Evolutionary conservation across 2,329 filamentous ascomycete species (phyloP).

Genomic region (Nemania sp.): DNA sequence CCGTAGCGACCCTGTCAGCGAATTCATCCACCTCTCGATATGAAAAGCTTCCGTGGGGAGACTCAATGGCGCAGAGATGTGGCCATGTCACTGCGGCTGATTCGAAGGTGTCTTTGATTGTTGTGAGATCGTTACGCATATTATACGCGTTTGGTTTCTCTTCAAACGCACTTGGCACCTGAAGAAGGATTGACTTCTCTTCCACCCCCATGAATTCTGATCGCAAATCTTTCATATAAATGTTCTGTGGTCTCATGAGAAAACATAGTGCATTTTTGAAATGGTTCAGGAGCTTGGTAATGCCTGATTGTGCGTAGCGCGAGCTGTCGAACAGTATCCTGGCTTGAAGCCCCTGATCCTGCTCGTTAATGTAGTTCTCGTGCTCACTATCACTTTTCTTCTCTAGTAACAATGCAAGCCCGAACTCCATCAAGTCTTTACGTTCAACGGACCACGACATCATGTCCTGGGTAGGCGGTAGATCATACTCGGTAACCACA

Average conservation of each 20-base stretch:
- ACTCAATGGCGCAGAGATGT: conserved; percentile 13
- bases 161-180: background rate
- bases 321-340: conserved; percentile 13
- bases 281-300: conserved; percentile 8
- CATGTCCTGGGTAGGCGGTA: conserved; percentile 2
- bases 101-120: conserved; percentile 17
- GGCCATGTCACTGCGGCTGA: conserved; percentile 3
- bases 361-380: background rate
- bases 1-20: background rate
- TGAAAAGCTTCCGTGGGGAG: background rate
- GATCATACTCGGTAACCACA: conserved; percentile 18
- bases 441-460: conserved; percentile 12
- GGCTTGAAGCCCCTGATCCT: conserved; percentile 14
- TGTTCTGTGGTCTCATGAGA: background rate
- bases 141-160: background rate
- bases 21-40: conserved; percentile 4
- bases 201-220: background rate
- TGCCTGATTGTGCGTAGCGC: background rate
- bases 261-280: conserved; percentile 15
- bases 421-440: conserved; percentile 20
- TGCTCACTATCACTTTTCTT: background rate
- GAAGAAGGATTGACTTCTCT: conserved; percentile 8
- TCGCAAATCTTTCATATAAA: conserved; percentile 8
- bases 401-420: conserved; percentile 9
- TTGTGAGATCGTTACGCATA: background rate